A percentile compares a stretch with the other conserved stretches of the same genome.
phyloP scores from a whole-genome alignment of 2,329 filamentous ascomycete species.

The Calonectria leucothoes region DNA sequence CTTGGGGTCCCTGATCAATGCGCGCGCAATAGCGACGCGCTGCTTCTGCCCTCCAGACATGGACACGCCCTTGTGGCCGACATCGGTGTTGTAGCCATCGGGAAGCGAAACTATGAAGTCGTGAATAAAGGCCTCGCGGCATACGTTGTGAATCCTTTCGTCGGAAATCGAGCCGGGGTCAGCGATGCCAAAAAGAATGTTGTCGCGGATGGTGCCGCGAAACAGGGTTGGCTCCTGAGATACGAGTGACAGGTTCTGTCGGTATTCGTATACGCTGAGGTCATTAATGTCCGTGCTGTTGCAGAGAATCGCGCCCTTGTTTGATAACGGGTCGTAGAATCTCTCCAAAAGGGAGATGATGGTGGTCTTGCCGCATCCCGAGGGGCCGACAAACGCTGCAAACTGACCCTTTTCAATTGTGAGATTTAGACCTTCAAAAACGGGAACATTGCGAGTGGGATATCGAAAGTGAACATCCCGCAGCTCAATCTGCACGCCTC shows the following conservation, averaged over 20 bases:
- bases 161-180: conserved; percentile 27
- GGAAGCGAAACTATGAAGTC: conserved; percentile 65
- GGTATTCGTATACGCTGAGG: conserved; percentile 32
- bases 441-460: conserved; percentile 33
- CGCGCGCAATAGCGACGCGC: conserved; percentile 65
- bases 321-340: conserved; percentile 34
- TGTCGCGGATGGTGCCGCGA: conserved; percentile 49
- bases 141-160: conserved; percentile 42
- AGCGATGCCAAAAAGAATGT: conserved; percentile 36
- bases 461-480: conserved; percentile 37
- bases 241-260: conserved; percentile 37
- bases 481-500: conserved; percentile 30
- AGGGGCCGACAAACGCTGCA: conserved; percentile 45
- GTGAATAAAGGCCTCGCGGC: conserved; percentile 62
- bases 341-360: conserved; percentile 44
- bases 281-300: conserved; percentile 26
- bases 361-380: conserved; percentile 42
- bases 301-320: conserved; percentile 20
- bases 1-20: conserved; percentile 60
- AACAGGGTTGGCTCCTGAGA: conserved; percentile 40
- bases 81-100: conserved; percentile 60
- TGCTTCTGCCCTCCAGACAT: conserved; percentile 67
- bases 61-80: conserved; percentile 66
- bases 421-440: conserved; percentile 39
- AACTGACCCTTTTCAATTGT: conserved; percentile 54